Base-by-base conservation (phyloP, 1,139 yeast species). In the Yamadazyma blattariae region DNA sequence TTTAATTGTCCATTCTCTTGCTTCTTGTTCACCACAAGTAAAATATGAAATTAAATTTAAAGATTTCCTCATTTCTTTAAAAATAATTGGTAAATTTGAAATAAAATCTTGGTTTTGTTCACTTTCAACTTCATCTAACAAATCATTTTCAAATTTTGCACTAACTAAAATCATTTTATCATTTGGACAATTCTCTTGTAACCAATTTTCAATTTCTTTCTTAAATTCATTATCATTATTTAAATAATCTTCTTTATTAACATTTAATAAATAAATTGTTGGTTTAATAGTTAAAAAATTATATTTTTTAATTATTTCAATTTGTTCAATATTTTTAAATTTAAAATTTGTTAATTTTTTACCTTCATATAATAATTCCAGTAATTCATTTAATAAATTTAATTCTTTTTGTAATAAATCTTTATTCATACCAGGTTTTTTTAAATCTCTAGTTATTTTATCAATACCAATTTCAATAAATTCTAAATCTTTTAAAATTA, bases 21-120 rank as follows among this genome's bases (percentile, higher is more conserved):
- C 90, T 62, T 92, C 97, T 33, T 78, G 74, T 10, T 88, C 82
- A 10, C 97, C 97, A 59, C 95, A 84, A 1, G 98, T 90, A 66
- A 84, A 90, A 63, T 82, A 92, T 30, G 96, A 85, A 30, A 90
- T 83, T 46, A 90, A 71, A 37, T 78, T 72, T 30, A 90, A 65
- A 2, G 82, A 77, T 19, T 66, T 57, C 48, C 95, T 75, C 89
- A 89, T 86, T 33, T 74, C 66, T 12, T 30, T 27, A 15, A 82
- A 77, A 17, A 79, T 71, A 11, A 47, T 42, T 0, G 76, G 71
- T 24, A 78, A 54, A 1, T 74, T 71, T 28, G 75, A 64, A 5
- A 5, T 17, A 7, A 17, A 17, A 0, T 44, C 46, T 40, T 32
- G 51, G 37, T 26, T 25, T 18, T 29, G 51, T 4, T 9, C 44